Conservation (phyloP, 1,284 basidiomycete species). For the Cryptococcus sp. region DNA sequence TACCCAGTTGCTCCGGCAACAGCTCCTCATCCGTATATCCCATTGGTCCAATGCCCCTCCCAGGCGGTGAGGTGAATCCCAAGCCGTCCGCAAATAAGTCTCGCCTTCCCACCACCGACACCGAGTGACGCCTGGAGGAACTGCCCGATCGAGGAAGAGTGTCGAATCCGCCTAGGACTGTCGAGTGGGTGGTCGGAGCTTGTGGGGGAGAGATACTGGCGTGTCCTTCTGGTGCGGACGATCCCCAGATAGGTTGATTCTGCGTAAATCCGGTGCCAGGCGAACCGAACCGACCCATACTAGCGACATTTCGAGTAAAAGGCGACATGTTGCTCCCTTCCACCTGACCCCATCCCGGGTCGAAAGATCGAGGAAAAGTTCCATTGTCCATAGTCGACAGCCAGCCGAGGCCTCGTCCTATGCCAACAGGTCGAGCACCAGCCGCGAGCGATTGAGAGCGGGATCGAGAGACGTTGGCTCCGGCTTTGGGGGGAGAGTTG, state of each 20-base stretch:
- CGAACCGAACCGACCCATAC: conserved; percentile 8
- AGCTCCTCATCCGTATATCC: conserved; percentile 69
- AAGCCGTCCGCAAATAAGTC: conserved; percentile 49
- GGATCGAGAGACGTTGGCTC: conserved; percentile 36
- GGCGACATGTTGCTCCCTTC: conserved; percentile 41
- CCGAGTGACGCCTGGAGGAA: conserved; percentile 75
- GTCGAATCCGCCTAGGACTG: conserved; percentile 25
- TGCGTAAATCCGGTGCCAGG: conserved; percentile 1
- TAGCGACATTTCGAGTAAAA: conserved; percentile 28
- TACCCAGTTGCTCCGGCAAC: conserved; percentile 58
- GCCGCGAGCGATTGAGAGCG: conserved; percentile 40
- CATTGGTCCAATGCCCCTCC: conserved; percentile 26
- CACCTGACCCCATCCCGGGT: conserved; percentile 27
- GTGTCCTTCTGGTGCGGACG: conserved; percentile 17
- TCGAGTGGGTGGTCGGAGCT: conserved; percentile 21
- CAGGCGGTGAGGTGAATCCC: conserved; percentile 56
- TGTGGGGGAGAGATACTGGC: conserved; percentile 28
- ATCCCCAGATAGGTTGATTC: conserved; percentile 11
- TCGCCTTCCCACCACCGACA: conserved; percentile 61
- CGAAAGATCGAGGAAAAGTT: conserved; percentile 18
- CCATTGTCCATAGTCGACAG: conserved; percentile 27
- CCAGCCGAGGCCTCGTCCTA: conserved; percentile 22
- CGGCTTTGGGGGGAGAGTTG: conserved; percentile 38
- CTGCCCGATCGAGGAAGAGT: conserved; percentile 53
- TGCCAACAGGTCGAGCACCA: conserved; percentile 26